These are phyloP conservation scores for Arthrobotrys musiformis DNA, from an alignment of 2,329 filamentous ascomycete genomes.

Conservation along the genomic window DNA sequence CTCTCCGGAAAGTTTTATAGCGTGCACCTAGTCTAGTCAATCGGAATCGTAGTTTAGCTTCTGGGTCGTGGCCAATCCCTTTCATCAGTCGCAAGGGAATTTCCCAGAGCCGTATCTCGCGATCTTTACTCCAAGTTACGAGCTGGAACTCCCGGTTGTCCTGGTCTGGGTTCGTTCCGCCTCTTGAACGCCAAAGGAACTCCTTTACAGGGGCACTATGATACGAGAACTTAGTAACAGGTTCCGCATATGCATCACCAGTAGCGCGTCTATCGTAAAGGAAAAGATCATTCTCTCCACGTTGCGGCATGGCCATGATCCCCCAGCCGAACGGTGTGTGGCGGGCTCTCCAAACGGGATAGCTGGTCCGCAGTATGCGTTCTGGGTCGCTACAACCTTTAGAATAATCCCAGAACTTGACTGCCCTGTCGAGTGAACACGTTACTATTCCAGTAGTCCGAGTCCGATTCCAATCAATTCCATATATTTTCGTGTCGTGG, in stretches of 20 bases:
- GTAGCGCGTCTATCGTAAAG: slow-evolving; percentile 75
- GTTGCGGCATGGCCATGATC: slow-evolving; percentile 89
- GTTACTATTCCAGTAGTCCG: slow-evolving; percentile 78
- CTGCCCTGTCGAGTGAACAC: slow-evolving; percentile 89
- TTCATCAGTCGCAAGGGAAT: slow-evolving; percentile 58
- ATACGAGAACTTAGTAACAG: slow-evolving; percentile 71
- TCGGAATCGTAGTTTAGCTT: slow-evolving; percentile 59
- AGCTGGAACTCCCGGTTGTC: slow-evolving; percentile 91
- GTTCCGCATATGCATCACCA: slow-evolving; percentile 65
- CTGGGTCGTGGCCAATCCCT: slow-evolving; percentile 59
- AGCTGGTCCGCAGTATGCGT: slow-evolving; percentile 81
- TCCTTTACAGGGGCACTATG: slow-evolving; percentile 82
- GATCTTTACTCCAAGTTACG: slow-evolving; percentile 91
- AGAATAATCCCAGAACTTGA: slow-evolving; percentile 90
- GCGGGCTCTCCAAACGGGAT: slow-evolving; percentile 88
- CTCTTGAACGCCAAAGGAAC: slow-evolving; percentile 87
- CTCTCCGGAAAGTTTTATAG: slow-evolving; percentile 85
- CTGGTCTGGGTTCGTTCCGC: slow-evolving; percentile 72
- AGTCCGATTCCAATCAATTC: slow-evolving; percentile 91
- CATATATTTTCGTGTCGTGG: slow-evolving; percentile 93
- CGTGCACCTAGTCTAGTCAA: slow-evolving; percentile 83
- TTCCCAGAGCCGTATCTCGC: slow-evolving; percentile 80
- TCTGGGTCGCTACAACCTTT: slow-evolving; percentile 74
- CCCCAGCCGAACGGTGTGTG: slow-evolving; percentile 91
- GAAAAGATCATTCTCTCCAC: slow-evolving; percentile 84